Conservation (phyloP, 176 grass and related monocot genomes). For the Aegilops bicornis region DNA sequence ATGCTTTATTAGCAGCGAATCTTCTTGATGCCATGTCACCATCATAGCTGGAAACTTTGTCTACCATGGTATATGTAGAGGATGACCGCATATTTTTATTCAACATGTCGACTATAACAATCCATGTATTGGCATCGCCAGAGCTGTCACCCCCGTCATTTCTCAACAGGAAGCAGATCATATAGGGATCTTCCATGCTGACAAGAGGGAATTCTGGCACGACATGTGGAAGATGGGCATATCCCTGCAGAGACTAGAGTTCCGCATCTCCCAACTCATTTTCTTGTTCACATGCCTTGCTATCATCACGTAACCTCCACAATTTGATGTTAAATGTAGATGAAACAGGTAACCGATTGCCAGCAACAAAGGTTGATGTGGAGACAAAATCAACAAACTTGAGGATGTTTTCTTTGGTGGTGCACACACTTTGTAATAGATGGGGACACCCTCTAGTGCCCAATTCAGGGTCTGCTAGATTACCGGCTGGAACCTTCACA, state of each 20-base stretch:
- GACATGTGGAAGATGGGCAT: neutral
- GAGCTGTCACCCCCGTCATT: neutral
- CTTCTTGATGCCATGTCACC: neutral
- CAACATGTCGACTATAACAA: neutral
- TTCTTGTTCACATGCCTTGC: neutral
- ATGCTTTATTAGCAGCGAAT: neutral
- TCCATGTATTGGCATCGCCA: neutral
- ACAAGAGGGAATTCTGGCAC: neutral
- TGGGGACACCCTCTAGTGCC: neutral
- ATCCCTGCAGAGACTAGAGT: neutral
- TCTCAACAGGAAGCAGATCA: neutral
- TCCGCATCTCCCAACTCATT: neutral
- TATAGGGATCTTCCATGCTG: neutral
- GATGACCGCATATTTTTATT: neutral
- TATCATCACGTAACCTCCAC: neutral
- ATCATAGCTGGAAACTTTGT: neutral
- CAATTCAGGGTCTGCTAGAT: neutral
- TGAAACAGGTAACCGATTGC: neutral
- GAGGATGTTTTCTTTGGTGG: neutral
- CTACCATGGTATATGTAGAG: neutral
- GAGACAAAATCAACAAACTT: neutral
- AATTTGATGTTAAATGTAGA: neutral
- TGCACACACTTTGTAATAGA: neutral
- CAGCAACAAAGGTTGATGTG: neutral
- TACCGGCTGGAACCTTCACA: neutral